Evolutionary conservation across 2,329 filamentous ascomycete genomes (phyloP), one percentile per base, ranked within the genome.

Genomic region (Colletotrichum agaves): DNA sequence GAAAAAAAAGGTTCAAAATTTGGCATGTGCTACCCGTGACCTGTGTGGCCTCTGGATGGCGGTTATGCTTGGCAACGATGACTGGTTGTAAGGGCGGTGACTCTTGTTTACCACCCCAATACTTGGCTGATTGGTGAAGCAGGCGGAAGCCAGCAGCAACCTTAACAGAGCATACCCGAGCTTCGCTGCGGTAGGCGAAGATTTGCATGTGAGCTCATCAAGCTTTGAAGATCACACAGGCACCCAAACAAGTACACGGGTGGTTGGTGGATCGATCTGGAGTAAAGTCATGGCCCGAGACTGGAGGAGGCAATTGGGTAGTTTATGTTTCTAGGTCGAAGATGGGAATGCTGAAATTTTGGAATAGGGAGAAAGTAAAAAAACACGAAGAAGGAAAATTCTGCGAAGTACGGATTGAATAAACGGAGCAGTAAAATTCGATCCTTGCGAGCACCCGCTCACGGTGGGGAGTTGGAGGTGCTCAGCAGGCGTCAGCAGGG

Each of bases 201-300:
- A 67, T 67, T 67, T 67, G 64, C 64, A 67, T 67, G 64, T 67
- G 64, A 67, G 64, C 53, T 67, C 64, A 67, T 64, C 55, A 58
- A 67, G 61, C 23, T 64, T 55, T 55, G 61, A 67, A 64, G 64
- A 60, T 67, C 55, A 64, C 64, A 67, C 64, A 64, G 61, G 53
- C 47, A 60, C 41, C 50, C 35, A 57, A 19, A 52, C 61, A 55
- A 46, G 64, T 53, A 64, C 49, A 46, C 53, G 31, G 33, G 41
- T 59, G 46, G 19, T 35, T 41, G 21, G 41, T 44, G n/a, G 41
- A 60, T 33, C 33, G 35, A 39, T 43, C 41, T 41, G 12, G 31
- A 27, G 44, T 33, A 50, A 41, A 61, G 17, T 52, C 39, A 33
- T 11, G 31, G 21, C 19, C 46, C 33, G 15, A 41, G 33, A 43